Percentiles rank a stretch among this genome's conserved stretches.
phyloP scores from a whole-genome alignment of 2,329 filamentous ascomycete species.

The Thielaviopsis euricoi region DNA sequence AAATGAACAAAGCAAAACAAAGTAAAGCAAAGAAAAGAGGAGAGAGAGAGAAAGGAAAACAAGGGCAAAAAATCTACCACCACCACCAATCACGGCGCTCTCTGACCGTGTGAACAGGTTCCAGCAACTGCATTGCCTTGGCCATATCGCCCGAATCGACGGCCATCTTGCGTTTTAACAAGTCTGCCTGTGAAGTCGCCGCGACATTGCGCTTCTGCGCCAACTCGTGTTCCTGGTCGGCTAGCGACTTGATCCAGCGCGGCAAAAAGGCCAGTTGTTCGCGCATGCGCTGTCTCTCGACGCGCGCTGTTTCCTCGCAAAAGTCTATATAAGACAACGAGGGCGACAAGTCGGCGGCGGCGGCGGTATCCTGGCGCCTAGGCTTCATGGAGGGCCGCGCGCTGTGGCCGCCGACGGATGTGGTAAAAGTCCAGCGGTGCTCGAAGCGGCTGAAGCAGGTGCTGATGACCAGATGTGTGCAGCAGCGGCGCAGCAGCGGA shows the following conservation, averaged over 20 bases:
- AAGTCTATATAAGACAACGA: too few relatives aligned
- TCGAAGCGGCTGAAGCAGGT: slow-evolving; percentile 26
- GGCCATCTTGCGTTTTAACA: background rate
- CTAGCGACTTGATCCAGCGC: slow-evolving; percentile 17
- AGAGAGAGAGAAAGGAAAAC: background rate
- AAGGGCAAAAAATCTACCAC: slow-evolving; percentile 1
- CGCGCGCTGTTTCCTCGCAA: too few relatives aligned
- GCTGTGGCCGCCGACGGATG: slow-evolving; percentile 26
- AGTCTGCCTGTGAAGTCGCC: background rate
- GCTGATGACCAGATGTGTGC: background rate
- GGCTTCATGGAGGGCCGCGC: slow-evolving; percentile 12
- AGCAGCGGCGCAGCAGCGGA: background rate
- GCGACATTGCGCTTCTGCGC: background rate
- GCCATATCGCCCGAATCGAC: background rate
- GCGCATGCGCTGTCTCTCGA: slow-evolving; percentile 12
- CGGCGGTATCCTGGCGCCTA: too few relatives aligned
- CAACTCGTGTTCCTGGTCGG: slow-evolving; percentile 2
- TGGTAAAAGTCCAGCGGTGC: slow-evolving; percentile 21
- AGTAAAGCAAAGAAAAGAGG: background rate
- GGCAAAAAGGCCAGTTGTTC: slow-evolving; percentile 13
- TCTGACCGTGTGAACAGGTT: background rate
- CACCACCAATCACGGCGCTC: slow-evolving; percentile 4
- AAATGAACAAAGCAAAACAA: too few relatives aligned
- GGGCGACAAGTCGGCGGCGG: too few relatives aligned
- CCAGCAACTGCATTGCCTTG: slow-evolving; percentile 1